A percentile compares a stretch with the other conserved stretches of the same genome.
Conservation (phyloP, 108 stramenopile genomes). For the Skeletonema costatum region DNA sequence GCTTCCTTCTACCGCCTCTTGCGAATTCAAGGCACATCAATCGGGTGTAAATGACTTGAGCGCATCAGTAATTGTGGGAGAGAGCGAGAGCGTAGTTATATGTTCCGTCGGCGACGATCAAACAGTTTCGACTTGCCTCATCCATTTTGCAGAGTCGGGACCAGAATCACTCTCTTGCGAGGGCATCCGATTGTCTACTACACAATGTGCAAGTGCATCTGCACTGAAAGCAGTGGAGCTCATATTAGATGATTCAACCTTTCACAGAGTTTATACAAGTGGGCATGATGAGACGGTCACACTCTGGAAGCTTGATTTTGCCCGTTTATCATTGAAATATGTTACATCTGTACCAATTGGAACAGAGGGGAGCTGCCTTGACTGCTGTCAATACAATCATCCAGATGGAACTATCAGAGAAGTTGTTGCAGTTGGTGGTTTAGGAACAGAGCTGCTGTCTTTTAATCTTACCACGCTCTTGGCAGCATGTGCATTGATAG, state of each 20-base stretch:
- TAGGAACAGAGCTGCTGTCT: constrained; percentile 49
- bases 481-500: constrained; percentile 34
- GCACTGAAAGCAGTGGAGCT: constrained; percentile 64
- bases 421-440: constrained; percentile 48
- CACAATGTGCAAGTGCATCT: constrained; percentile 56
- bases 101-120: constrained; percentile 81
- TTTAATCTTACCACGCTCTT: constrained; percentile 11
- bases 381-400: constrained; percentile 7
- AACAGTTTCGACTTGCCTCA: constrained; percentile 39
- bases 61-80: neutral
- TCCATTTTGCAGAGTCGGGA: constrained; percentile 1
- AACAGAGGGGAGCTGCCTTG: constrained; percentile 41
- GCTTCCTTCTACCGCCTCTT: constrained; percentile 22
- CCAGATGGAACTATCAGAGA: constrained; percentile 10
- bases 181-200: neutral
- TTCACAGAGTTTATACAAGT: constrained; percentile 39
- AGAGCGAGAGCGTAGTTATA: constrained; percentile 17
- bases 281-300: constrained; percentile 65
- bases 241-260: constrained; percentile 23
- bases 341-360: constrained; percentile 24
- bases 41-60: constrained; percentile 70
- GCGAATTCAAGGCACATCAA: constrained; percentile 53
- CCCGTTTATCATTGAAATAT: constrained; percentile 4
- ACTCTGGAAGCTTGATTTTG: constrained; percentile 45
- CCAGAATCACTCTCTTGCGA: neutral